These are phyloP conservation scores for Platanus orientalis DNA, from an alignment of 164 flowering plant species.

Conservation along the genomic window DNA sequence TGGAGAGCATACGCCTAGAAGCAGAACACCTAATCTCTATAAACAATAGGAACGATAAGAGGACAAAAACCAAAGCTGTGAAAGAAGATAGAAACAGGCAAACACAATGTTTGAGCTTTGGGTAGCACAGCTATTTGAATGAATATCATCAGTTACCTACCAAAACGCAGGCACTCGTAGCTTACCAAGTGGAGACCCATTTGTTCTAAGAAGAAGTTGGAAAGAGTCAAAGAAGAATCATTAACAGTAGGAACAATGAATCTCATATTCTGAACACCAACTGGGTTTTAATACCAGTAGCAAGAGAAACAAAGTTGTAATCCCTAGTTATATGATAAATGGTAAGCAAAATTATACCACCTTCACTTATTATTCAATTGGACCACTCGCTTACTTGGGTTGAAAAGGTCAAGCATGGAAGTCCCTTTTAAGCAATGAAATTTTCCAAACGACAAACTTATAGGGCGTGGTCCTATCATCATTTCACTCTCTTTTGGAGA, in stretches of 20 bases:
- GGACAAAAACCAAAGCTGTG: not conserved
- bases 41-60: not conserved
- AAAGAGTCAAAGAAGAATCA: slow-evolving; percentile 1
- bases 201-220: no score
- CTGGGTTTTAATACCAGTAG: slow-evolving; percentile 6
- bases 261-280: not conserved
- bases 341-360: slow-evolving; percentile 2
- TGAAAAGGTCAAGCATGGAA: slow-evolving; percentile 41
- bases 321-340: slow-evolving; percentile 1
- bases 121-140: not conserved
- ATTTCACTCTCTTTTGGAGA: not conserved
- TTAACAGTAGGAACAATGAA: not conserved
- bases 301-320: not conserved
- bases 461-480: slow-evolving; percentile 21
- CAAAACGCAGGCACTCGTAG: not conserved
- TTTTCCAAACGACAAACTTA: slow-evolving; percentile 24
- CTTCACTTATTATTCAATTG: not conserved
- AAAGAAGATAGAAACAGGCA: not conserved
- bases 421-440: slow-evolving; percentile 22
- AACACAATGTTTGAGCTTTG: not conserved
- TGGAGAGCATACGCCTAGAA: not conserved
- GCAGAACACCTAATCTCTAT: not conserved
- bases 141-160: slow-evolving; percentile 3
- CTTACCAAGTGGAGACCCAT: not conserved
- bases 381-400: slow-evolving; percentile 21